Evolutionary conservation across 2,329 filamentous ascomycete genomes (phyloP).

Genomic region (Colletotrichum sp.): DNA sequence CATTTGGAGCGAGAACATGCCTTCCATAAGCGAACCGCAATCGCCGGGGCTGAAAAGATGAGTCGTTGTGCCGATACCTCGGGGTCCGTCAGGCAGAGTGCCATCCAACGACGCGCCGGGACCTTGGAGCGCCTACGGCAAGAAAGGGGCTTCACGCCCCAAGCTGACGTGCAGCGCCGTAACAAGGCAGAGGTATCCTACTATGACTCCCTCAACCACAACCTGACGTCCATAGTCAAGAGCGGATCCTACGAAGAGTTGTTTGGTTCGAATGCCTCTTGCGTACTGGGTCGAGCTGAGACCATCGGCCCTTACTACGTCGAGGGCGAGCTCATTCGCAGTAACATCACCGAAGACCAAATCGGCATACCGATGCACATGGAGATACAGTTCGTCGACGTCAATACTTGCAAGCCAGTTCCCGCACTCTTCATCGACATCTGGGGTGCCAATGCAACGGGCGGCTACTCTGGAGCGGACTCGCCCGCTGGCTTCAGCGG

Average conservation of each 20-base stretch:
- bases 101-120: background rate
- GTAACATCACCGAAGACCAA: constrained; percentile 46
- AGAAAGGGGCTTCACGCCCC: background rate
- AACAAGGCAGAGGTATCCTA: background rate
- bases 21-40: background rate
- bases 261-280: constrained; percentile 4
- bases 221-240: background rate
- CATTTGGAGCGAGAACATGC: background rate
- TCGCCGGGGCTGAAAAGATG: background rate
- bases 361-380: constrained; percentile 46
- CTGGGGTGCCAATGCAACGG: constrained; percentile 36
- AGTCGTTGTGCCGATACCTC: background rate
- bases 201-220: background rate
- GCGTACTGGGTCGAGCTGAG: background rate
- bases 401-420: constrained; percentile 24
- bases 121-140: background rate
- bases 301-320: constrained; percentile 33
- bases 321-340: constrained; percentile 47
- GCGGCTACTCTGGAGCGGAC: constrained; percentile 42
- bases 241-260: constrained; percentile 28
- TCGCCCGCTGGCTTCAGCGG: background rate
- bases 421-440: constrained; percentile 23
- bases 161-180: background rate
- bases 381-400: constrained; percentile 26
- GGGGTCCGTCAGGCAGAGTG: background rate